Conservation (phyloP, 2,329 filamentous ascomycete genomes). For the Ilyonectria sp. region DNA sequence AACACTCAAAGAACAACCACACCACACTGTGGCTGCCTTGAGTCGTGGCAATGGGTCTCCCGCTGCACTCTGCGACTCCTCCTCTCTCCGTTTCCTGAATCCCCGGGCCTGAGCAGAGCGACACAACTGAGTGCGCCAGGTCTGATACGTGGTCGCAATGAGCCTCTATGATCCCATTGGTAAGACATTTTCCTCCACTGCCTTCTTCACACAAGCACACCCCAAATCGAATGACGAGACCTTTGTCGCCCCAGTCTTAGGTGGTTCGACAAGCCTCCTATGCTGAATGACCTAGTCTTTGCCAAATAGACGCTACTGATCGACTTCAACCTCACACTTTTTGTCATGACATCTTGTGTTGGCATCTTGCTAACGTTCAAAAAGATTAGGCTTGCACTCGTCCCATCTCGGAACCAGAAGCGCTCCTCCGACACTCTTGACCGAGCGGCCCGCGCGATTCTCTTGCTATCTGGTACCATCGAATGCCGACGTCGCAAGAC, state of each 20-base stretch:
- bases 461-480: conserved; percentile 60
- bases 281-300: conserved; percentile 68
- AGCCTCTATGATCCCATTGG: conserved; percentile 29
- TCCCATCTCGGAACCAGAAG: conserved; percentile 26
- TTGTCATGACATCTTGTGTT: conserved; percentile 18
- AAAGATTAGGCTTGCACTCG: conserved; percentile 33
- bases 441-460: conserved; percentile 53
- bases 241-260: conserved; percentile 67
- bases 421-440: conserved; percentile 11
- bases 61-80: background rate
- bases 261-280: conserved; percentile 63
- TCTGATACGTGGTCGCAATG: background rate
- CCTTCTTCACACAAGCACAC: background rate
- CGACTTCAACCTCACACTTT: conserved; percentile 35
- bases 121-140: background rate
- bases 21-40: background rate
- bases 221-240: conserved; percentile 58
- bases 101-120: background rate
- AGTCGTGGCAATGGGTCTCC: background rate
- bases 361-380: conserved; percentile 40
- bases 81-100: background rate
- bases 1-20: background rate
- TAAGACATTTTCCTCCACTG: conserved; percentile 34
- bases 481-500: conserved; percentile 61
- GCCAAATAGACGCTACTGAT: conserved; percentile 71